Base-by-base conservation (phyloP, 2,329 filamentous ascomycete genomes). In the Hyphodiscus sp. region DNA sequence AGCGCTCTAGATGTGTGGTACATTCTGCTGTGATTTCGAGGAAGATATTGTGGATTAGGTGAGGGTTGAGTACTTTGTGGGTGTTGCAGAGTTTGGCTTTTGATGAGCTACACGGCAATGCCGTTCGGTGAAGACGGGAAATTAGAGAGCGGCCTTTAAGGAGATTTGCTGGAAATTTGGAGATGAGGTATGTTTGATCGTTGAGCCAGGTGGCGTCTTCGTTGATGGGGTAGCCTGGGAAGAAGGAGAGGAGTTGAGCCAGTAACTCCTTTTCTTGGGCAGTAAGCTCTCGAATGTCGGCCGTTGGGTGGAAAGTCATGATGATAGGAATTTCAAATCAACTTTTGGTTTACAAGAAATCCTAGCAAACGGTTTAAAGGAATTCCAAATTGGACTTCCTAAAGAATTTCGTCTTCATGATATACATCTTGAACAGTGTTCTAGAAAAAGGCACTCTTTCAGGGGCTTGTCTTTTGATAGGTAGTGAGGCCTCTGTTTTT, bases 1-100 rank as follows among this genome's bases (percentile, higher is more conserved):
- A 62, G 1, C 58, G 58, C 16, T 65, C 61, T 1, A 67, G 56
- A 13, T 67, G 68, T 6, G 61, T 59, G 0, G 70, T 76, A 26
- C 69, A 67, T 62, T 80, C 78, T 7, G 69, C 64, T 0, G 64
- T 65, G 7, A 80, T 47, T 6, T 74, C 66, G 18, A 70, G 47
- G 61, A 75, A 75, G n/a, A 78, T 61, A 18, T 68, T 67, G 44
- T 71, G 72, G 16, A 79, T 71, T 11, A 78, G 57, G 41, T 67
- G 69, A 0, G 74, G 67, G 42, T 78, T 69, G 4, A 80, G 69
- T 0, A 38, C 50, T 20, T 67, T 59, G 59, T 80, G 77, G 3
- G 61, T 61, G 6, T 50, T 15, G 58, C 77, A 80, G 3, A 79
- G 65, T 8, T 68, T 61, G n/a, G 62, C 58, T 51, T 56, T 53